Base-by-base conservation (phyloP, 2,329 filamentous ascomycete species). In the Aspergillus fructus region DNA sequence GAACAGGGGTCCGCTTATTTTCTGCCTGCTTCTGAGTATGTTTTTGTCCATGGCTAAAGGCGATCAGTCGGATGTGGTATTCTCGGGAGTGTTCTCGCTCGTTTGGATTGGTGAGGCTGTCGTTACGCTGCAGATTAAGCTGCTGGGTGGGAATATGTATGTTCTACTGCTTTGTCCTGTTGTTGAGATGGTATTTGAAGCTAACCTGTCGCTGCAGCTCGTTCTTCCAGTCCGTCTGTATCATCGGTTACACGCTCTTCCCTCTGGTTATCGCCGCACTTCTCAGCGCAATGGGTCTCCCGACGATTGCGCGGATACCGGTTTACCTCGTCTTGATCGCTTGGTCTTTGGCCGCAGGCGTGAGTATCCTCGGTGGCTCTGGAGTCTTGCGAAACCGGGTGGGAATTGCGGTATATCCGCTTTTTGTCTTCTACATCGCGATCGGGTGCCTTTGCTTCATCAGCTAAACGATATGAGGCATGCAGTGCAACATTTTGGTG, bases 191-290 rank as follows among this genome's bases (percentile, higher is more conserved):
- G n/a, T 39, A 34, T 39, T 15, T n/a, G 15, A 37, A 58, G 58
- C 67, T 71, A 51, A 71, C 51, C 21, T 30, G 8, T 21, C 27
- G 15, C n/a, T 68, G 50, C 71, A 97, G 93, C 69, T 97, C 94
- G 17, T 99, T 99, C 75, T 94, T 96, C 70, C 94, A 99, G 76
- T 96, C 92, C 57, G 85, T 99, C 65, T 97, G 93, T 75, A 96
- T 99, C 68, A 99, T 99, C 72, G 94, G 94, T 46, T 99, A 99
- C 76, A 99, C 94, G 1, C 85, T 99, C 55, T 99, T 99, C 78
- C 94, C 94, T 2, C 85, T 99, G 53, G 94, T 97, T 66, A 90
- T 99, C 65, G 96, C 96, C 7, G 87, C 93, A 2, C 79, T 97
- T 51, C 85, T 99, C 62, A 96, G 92, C 55, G 93, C 93, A 1